Evolutionary conservation across 2,329 filamentous ascomycete species (phyloP).

Genomic region (Botrytis squamosa): DNA sequence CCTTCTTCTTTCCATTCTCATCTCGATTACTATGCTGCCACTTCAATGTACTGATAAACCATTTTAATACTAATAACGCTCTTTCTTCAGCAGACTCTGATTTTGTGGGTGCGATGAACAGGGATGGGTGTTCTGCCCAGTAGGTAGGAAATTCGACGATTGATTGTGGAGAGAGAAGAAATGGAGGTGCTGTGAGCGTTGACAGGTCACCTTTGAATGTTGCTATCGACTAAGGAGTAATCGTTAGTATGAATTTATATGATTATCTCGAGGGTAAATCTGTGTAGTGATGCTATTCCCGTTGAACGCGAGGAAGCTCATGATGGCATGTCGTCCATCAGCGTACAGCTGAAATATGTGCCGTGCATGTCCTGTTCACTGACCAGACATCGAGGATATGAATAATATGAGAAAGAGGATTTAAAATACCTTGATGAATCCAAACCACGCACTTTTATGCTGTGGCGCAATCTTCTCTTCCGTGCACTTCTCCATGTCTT

Average conservation of each 20-base stretch:
- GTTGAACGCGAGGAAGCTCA: background rate
- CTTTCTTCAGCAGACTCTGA: constrained; percentile 66
- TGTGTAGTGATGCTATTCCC: background rate
- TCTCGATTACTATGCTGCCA: constrained; percentile 65
- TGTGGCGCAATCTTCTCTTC: constrained; percentile 30
- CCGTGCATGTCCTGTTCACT: background rate
- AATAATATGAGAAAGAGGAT: background rate
- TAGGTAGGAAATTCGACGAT: constrained; percentile 78
- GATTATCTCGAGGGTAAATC: background rate
- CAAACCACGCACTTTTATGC: constrained; percentile 36
- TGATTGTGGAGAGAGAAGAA: constrained; percentile 76
- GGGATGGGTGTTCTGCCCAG: constrained; percentile 73
- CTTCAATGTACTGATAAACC: constrained; percentile 92
- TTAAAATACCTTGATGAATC: constrained; percentile 36
- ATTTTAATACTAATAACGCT: constrained; percentile 47
- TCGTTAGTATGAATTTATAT: background rate
- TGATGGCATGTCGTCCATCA: too few species aligned
- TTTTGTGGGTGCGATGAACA: constrained; percentile 78
- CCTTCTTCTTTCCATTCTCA: constrained; percentile 73
- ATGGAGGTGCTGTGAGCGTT: constrained; percentile 78
- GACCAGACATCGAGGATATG: background rate
- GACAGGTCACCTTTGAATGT: constrained; percentile 81
- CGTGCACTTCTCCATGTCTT: constrained; percentile 15
- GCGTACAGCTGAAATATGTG: background rate
- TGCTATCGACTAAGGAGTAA: constrained; percentile 58